phyloP scores from a whole-genome alignment of 2,329 filamentous ascomycete species.

The Didymella keratinophila region DNA sequence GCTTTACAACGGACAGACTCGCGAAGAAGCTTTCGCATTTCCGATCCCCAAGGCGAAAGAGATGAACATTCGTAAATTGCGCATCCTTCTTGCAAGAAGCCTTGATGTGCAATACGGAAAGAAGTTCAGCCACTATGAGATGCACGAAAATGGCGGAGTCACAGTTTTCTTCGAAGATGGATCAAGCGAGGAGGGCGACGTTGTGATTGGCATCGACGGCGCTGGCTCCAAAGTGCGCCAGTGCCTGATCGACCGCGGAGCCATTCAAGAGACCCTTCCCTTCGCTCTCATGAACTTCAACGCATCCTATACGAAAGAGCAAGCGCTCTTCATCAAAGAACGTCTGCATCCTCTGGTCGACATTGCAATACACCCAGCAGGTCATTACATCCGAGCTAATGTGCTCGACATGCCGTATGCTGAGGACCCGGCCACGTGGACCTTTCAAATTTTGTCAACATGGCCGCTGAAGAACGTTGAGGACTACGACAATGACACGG shows the following conservation, averaged over 20 bases:
- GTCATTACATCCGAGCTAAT: constrained; percentile 41
- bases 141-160: constrained; percentile 33
- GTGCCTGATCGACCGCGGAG: constrained; percentile 29
- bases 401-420: constrained; percentile 45
- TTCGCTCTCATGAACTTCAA: constrained; percentile 46
- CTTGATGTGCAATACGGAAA: constrained; percentile 46
- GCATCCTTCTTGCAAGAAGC: constrained; percentile 45
- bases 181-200: constrained; percentile 30
- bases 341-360: constrained; percentile 41
- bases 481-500: constrained; percentile 38
- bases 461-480: constrained; percentile 39
- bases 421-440: constrained; percentile 47
- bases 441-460: constrained; percentile 45
- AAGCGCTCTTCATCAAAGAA: constrained; percentile 38
- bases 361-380: constrained; percentile 43
- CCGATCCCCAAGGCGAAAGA: constrained; percentile 45
- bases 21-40: constrained; percentile 46
- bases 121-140: constrained; percentile 30
- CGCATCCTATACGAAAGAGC: constrained; percentile 34
- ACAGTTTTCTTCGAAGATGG: constrained; percentile 38
- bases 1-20: constrained; percentile 47
- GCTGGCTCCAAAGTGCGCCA: constrained; percentile 40
- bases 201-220: constrained; percentile 39
- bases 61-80: constrained; percentile 50
- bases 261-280: constrained; percentile 34